A percentile compares a stretch with the other conserved stretches of the same genome.
Evolutionary conservation across 441 rosid species (phyloP).

Genomic region (Populus hybrid): DNA sequence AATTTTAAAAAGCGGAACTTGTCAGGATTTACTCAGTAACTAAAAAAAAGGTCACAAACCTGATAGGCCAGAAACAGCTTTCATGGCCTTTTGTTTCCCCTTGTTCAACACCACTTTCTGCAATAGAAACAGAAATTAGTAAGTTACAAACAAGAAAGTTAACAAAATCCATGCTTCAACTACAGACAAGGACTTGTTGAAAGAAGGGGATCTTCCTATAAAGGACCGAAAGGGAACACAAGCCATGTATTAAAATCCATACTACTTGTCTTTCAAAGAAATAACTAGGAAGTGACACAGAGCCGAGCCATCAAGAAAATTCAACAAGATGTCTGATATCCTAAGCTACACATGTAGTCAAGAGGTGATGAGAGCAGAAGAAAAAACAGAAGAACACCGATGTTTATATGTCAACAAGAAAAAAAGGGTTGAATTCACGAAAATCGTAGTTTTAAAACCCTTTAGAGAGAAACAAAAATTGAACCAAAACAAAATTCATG

Average conservation of each 20-base stretch:
- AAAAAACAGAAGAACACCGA: not conserved
- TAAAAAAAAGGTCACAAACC: conserved; percentile 24
- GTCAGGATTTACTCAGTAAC: not conserved
- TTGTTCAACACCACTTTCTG: conserved; percentile 57
- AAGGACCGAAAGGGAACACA: not conserved
- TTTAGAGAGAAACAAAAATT: not conserved
- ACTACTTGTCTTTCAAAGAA: not conserved
- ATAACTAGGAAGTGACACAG: not conserved
- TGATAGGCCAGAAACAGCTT: conserved; percentile 39
- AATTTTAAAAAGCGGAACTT: not conserved
- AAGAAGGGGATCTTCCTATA: not conserved
- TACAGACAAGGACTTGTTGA: not conserved
- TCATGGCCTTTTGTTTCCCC: conserved; percentile 55
- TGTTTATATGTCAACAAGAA: not conserved
- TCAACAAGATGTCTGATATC: not conserved
- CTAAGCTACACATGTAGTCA: not conserved
- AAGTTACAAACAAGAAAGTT: not conserved
- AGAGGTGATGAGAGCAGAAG: not conserved
- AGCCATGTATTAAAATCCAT: not conserved
- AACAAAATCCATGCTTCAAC: not conserved
- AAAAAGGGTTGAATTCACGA: not conserved
- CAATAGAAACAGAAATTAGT: conserved; percentile 2
- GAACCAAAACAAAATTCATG: not conserved
- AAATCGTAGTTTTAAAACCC: not conserved
- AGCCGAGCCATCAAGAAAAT: not conserved